Evolutionary conservation across 2,329 filamentous ascomycete species (phyloP).

Genomic region (Clarireedia monteithiana): DNA sequence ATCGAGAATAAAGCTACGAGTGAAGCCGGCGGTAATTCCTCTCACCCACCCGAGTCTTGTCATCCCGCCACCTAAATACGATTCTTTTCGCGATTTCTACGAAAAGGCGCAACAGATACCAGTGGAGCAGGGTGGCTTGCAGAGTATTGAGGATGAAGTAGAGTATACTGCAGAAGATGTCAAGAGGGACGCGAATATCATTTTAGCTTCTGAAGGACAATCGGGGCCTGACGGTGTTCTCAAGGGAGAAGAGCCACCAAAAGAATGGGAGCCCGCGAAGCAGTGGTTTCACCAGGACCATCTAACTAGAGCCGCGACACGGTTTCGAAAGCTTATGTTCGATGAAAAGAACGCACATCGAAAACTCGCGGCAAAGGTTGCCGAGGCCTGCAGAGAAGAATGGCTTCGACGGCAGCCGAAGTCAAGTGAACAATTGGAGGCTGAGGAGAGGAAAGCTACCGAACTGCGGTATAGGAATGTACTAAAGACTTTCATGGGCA

Average conservation of each 20-base stretch:
- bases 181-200: constrained; percentile 58
- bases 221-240: constrained; percentile 68
- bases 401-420: constrained; percentile 70
- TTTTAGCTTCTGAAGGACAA: constrained; percentile 64
- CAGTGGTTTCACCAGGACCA: constrained; percentile 89
- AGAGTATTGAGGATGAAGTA: constrained; percentile 48
- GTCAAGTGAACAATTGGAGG: constrained; percentile 71
- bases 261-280: constrained; percentile 63
- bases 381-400: constrained; percentile 68
- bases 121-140: constrained; percentile 48
- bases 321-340: constrained; percentile 73
- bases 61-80: constrained; percentile 42
- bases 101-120: constrained; percentile 41
- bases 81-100: constrained; percentile 52
- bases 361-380: constrained; percentile 68
- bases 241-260: constrained; percentile 65
- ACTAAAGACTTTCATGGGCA: constrained; percentile 46
- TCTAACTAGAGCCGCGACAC: constrained; percentile 67
- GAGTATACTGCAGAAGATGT: constrained; percentile 55
- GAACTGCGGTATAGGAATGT: constrained; percentile 65
- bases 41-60: constrained; percentile 53
- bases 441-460: constrained; percentile 64
- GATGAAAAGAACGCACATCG: constrained; percentile 74
- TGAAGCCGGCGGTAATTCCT: constrained; percentile 43
- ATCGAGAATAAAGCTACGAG: constrained; percentile 43